These are phyloP conservation scores for Globisporangium irregulare DNA, from an alignment of 352 stramenopile genomes.

Conservation along the genomic window DNA sequence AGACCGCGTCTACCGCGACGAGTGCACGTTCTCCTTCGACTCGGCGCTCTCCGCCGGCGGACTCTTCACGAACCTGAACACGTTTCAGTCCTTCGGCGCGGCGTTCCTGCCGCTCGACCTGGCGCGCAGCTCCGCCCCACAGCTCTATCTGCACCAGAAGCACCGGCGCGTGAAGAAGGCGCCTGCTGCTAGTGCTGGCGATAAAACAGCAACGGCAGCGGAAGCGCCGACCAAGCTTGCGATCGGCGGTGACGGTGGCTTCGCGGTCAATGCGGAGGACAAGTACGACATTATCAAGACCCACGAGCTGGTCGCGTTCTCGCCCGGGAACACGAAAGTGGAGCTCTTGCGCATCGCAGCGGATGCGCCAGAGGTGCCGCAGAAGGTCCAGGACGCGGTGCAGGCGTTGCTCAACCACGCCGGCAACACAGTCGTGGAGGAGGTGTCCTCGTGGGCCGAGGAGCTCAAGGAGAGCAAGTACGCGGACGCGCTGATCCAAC, in stretches of 20 bases:
- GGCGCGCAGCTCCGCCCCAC: conserved; percentile 21
- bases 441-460: conserved; percentile 82
- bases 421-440: conserved; percentile 71
- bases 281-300: conserved; percentile 88
- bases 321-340: conserved; percentile 25
- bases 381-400: conserved; percentile 49
- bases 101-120: conserved; percentile 62
- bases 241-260: conserved; percentile 95
- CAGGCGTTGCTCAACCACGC: conserved; percentile 70
- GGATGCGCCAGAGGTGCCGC: conserved; percentile 36
- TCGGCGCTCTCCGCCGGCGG: conserved; percentile 62
- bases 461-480: conserved; percentile 79
- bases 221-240: conserved; percentile 88
- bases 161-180: conserved; percentile 33
- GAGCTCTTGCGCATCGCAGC: conserved; percentile 33
- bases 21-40: conserved; percentile 98
- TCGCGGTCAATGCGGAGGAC: conserved; percentile 80
- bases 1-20: conserved; percentile 93
- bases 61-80: conserved; percentile 92
- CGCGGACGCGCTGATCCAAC: conserved; percentile 65
- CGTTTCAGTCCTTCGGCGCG: conserved; percentile 91
- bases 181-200: neutral
- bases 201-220: conserved; percentile 11
- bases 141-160: conserved; percentile 81
- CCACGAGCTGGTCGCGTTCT: conserved; percentile 77